These are phyloP conservation scores for Pigoraptor vietnamica DNA, from an alignment of 78 protist genomes.

Conservation along the genomic window DNA sequence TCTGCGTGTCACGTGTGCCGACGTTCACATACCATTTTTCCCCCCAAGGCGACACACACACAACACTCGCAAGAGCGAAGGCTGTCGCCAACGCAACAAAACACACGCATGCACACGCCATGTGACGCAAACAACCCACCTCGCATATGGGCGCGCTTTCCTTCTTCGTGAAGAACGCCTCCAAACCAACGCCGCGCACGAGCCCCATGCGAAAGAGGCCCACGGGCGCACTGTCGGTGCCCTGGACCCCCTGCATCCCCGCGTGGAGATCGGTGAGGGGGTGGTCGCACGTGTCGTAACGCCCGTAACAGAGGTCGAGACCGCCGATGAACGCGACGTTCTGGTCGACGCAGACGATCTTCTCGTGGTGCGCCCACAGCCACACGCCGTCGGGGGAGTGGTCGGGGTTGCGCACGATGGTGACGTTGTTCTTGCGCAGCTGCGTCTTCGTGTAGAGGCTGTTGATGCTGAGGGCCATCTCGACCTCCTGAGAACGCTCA, in stretches of 20 bases:
- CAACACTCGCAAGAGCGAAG: too few relatives aligned
- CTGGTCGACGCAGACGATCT: slow-evolving; percentile 60
- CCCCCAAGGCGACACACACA: not conserved
- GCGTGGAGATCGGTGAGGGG: not conserved
- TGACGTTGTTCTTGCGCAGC: slow-evolving; percentile 1
- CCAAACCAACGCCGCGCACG: not conserved
- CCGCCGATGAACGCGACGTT: slow-evolving; percentile 72
- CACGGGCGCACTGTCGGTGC: not conserved
- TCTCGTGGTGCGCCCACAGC: slow-evolving; percentile 75
- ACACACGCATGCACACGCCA: too few relatives aligned
- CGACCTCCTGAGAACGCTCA: slow-evolving; percentile 27
- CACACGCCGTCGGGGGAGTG: slow-evolving; percentile 27
- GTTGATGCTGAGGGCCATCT: slow-evolving; percentile 8
- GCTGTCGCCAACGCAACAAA: too few relatives aligned
- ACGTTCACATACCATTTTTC: not conserved
- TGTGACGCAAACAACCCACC: too few relatives aligned
- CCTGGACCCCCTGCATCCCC: not conserved
- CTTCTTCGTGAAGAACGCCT: too few relatives aligned
- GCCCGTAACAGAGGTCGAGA: slow-evolving; percentile 64
- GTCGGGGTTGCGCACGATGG: slow-evolving; percentile 18
- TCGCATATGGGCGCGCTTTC: too few relatives aligned
- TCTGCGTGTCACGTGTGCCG: not conserved
- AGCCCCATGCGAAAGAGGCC: not conserved
- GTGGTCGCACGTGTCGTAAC: slow-evolving; percentile 43
- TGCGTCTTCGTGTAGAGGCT: not conserved